Evolutionary conservation across 192 early-diverging fungal species (phyloP).

Genomic region (Umbelopsis sp.): DNA sequence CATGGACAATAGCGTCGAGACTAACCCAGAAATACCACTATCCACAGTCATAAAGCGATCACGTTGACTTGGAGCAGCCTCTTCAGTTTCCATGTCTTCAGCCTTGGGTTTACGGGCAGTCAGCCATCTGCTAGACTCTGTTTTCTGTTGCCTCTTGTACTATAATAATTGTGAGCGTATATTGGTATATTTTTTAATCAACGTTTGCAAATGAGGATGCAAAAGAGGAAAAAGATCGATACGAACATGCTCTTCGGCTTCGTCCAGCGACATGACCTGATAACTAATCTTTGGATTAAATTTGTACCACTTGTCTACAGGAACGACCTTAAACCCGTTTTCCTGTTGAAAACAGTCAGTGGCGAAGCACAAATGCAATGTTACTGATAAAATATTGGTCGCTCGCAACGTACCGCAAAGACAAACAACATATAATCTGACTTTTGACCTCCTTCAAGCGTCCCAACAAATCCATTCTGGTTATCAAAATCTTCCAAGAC

Average conservation of each 20-base stretch:
- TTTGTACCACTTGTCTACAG: slow-evolving; percentile 75
- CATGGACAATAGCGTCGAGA: neutral
- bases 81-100: slow-evolving; percentile 36
- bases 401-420: slow-evolving; percentile 43
- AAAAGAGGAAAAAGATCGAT: neutral
- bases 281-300: slow-evolving; percentile 71
- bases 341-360: slow-evolving; percentile 35
- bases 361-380: neutral
- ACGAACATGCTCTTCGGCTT: slow-evolving; percentile 75
- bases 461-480: slow-evolving; percentile 65
- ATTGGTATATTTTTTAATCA: neutral
- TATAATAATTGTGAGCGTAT: neutral
- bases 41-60: slow-evolving; percentile 43
- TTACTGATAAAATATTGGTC: neutral
- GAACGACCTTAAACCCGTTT: slow-evolving; percentile 77
- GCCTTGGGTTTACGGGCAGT: slow-evolving; percentile 48
- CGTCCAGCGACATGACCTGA: slow-evolving; percentile 65
- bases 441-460: slow-evolving; percentile 70
- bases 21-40: slow-evolving; percentile 37
- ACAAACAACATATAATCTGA: slow-evolving; percentile 76
- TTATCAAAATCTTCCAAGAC: slow-evolving; percentile 76
- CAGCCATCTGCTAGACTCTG: slow-evolving; percentile 50
- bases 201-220: slow-evolving; percentile 15
- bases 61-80: neutral
- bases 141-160: slow-evolving; percentile 50